Evolutionary conservation across 2,329 filamentous ascomycete species (phyloP).

Genomic region (Fusarium burgessii): DNA sequence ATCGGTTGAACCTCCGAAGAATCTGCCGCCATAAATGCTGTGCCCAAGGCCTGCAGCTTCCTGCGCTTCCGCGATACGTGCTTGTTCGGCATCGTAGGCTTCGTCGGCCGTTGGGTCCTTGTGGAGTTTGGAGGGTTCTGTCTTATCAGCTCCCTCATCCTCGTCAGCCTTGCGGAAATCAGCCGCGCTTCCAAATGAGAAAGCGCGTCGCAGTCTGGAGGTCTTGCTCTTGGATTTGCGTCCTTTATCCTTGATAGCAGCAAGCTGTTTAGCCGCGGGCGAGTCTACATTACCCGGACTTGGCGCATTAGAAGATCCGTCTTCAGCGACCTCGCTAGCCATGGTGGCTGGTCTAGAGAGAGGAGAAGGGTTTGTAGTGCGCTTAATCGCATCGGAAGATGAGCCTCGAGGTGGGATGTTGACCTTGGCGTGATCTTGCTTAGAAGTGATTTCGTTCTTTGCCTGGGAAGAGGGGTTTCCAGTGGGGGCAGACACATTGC

Average conservation of each 20-base stretch:
- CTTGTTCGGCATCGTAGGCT: conserved; percentile 87
- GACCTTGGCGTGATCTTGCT: conserved; percentile 67
- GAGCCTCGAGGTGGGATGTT: conserved; percentile 72
- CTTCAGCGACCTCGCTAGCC: conserved; percentile 64
- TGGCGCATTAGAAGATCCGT: conserved; percentile 54
- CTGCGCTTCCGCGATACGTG: conserved; percentile 89
- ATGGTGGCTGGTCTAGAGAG: conserved; percentile 78
- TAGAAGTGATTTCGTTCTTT: conserved; percentile 60
- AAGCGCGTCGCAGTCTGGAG: conserved; percentile 86
- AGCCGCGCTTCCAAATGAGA: conserved; percentile 95
- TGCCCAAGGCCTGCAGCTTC: conserved; percentile 92
- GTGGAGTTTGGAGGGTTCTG: conserved; percentile 67
- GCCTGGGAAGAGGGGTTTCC: conserved; percentile 63
- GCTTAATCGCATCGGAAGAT: conserved; percentile 74
- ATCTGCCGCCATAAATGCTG: conserved; percentile 89
- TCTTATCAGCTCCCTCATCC: conserved; percentile 51
- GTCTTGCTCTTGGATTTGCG: conserved; percentile 84
- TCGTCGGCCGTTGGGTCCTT: conserved; percentile 73
- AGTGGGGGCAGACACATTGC: conserved; percentile 65
- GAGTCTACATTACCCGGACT: conserved; percentile 63
- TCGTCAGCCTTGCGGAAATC: conserved; percentile 84
- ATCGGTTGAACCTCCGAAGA: conserved; percentile 92
- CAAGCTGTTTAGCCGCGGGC: conserved; percentile 84
- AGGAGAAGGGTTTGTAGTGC: conserved; percentile 75
- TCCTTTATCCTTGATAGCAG: conserved; percentile 88